A percentile compares a stretch with the other conserved stretches of the same genome.
Evolutionary conservation across 2,329 filamentous ascomycete genomes (phyloP).

Genomic region (Sporothrix protearum): DNA sequence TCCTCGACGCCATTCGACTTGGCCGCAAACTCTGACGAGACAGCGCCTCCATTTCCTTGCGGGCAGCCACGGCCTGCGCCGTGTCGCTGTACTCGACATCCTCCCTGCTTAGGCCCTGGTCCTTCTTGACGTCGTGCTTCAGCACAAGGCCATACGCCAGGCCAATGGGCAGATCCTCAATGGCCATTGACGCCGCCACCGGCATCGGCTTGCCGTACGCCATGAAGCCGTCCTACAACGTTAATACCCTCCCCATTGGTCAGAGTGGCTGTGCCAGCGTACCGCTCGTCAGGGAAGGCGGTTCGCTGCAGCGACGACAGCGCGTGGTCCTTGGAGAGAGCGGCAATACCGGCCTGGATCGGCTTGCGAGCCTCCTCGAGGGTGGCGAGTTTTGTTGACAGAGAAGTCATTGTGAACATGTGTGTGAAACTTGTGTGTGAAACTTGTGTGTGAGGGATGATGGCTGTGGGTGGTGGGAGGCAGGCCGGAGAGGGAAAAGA

Average conservation of each 20-base stretch:
- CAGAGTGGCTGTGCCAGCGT: constrained; percentile 36
- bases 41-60: constrained; percentile 44
- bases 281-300: constrained; percentile 40
- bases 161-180: constrained; percentile 43
- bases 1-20: constrained; percentile 24
- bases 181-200: constrained; percentile 40
- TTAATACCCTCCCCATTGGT: constrained; percentile 41
- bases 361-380: constrained; percentile 40
- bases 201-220: constrained; percentile 45
- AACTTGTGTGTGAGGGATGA: not conserved
- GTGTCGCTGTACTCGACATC: constrained; percentile 44
- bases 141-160: constrained; percentile 43
- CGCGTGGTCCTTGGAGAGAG: constrained; percentile 42
- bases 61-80: constrained; percentile 39
- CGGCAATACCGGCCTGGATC: constrained; percentile 43
- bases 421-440: not conserved
- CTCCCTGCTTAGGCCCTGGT: constrained; percentile 42
- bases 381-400: constrained; percentile 42
- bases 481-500: not conserved
- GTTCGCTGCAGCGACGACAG: constrained; percentile 41
- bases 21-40: constrained; percentile 34
- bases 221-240: constrained; percentile 43
- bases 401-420: constrained; percentile 36
- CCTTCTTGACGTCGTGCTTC: constrained; percentile 42
- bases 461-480: not conserved